Base-by-base conservation (phyloP, 768 basidiomycete species). In the Lactarius pseudohatsudake region DNA sequence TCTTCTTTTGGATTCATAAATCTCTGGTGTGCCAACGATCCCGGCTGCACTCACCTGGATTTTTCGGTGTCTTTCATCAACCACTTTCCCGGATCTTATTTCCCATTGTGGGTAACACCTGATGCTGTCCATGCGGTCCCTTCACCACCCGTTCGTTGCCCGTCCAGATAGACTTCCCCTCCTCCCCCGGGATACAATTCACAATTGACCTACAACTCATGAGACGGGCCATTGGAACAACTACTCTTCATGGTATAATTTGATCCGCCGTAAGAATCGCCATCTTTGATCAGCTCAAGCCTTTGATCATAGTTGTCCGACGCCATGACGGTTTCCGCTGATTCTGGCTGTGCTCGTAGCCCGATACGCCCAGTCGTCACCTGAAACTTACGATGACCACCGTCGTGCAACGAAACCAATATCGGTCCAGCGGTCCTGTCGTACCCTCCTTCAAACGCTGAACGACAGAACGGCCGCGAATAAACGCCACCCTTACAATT, bases 41-140 rank as follows among this genome's bases (percentile, higher is more conserved):
- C 62, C 40, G 66, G 62, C 66, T 53, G 38, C 66, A 54, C 28
- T 45, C 28, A 38, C 43, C 26, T 59, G 22, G 32, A 13, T 20
- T 47, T 56, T 56, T 67, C 58, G 57, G 53, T 55, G 26, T 59
- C 62, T 64, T 53, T 67, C 55, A 56, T 22, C 55, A 47, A 16
- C 50, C 58, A 38, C 18, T 55, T 47, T 5, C 22, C 50, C 41
- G 57, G 58, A 36, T 22, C 57, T 43, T n/a, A 47, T 28, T 45
- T 56, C 36, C 66, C 45, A 56, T 64, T 43, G 28, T 18, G 58
- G 53, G 30, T 40, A 9, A 59, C 34, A 56, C 62, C 53, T 64
- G 43, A 59, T 58, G 54, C 13, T 38, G 32, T 56, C 54, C 62
- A 67, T 26, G 66, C 66, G 58, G 62, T 59, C 57, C 26, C 54